phyloP scores from a whole-genome alignment of 805 yeast species.

The Ogataea minuta region DNA sequence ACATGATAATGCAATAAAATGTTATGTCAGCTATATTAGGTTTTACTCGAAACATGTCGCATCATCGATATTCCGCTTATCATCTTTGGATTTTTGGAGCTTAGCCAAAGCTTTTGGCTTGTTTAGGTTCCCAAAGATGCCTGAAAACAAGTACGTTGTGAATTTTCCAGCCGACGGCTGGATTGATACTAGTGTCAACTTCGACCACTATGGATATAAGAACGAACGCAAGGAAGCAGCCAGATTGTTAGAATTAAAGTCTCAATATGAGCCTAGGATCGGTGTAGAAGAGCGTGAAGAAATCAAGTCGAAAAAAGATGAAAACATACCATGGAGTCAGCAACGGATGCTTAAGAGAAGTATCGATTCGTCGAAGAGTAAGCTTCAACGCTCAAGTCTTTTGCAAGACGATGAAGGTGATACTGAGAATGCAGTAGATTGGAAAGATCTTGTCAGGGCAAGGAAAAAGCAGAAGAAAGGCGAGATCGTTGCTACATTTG shows the following conservation, averaged over 20 bases:
- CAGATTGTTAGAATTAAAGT: slow-evolving; percentile 58
- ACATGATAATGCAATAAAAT: slow-evolving; percentile 75
- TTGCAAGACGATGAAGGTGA: slow-evolving; percentile 36
- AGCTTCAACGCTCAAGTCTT: neutral
- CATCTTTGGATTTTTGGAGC: slow-evolving; percentile 66
- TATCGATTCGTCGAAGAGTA: slow-evolving; percentile 38
- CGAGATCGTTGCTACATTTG: slow-evolving; percentile 58
- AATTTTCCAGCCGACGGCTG: slow-evolving; percentile 71
- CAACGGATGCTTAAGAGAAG: slow-evolving; percentile 42
- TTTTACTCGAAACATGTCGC: slow-evolving; percentile 89
- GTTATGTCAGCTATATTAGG: slow-evolving; percentile 80
- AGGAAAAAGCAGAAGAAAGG: slow-evolving; percentile 56
- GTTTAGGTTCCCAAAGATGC: slow-evolving; percentile 88
- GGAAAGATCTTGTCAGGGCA: slow-evolving; percentile 79
- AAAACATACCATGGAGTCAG: slow-evolving; percentile 77
- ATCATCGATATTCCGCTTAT: slow-evolving; percentile 78
- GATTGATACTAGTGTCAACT: slow-evolving; percentile 58
- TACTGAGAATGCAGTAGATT: slow-evolving; percentile 53
- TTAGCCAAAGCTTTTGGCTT: slow-evolving; percentile 78
- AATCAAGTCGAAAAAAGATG: slow-evolving; percentile 46
- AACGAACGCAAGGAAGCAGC: slow-evolving; percentile 63
- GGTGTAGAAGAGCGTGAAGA: slow-evolving; percentile 36
- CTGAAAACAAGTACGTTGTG: slow-evolving; percentile 64
- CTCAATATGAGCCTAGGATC: slow-evolving; percentile 33
- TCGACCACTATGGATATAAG: slow-evolving; percentile 63